Evolutionary conservation across 2,329 filamentous ascomycete genomes (phyloP).

Genomic region (Rutstroemia sp.): DNA sequence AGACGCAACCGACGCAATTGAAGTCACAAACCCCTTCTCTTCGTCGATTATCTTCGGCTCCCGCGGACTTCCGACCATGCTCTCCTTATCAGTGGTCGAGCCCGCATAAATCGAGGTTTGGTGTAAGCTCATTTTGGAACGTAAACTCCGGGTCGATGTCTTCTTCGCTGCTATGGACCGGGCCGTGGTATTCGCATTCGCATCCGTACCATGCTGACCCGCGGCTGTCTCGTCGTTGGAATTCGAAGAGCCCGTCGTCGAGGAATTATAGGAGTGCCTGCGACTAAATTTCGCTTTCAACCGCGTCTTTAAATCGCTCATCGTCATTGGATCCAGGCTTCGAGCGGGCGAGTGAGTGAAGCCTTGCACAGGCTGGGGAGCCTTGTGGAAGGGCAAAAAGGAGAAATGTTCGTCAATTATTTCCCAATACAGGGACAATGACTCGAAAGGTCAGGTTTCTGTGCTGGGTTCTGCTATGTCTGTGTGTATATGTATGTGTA

Average conservation of each 20-base stretch:
- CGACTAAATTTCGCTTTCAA: slow-evolving; percentile 10
- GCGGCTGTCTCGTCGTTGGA: not conserved
- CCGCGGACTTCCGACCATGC: not conserved
- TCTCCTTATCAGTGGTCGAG: not conserved
- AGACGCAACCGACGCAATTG: not conserved
- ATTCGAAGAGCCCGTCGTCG: not conserved
- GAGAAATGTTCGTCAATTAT: too few relatives aligned
- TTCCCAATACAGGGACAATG: too few relatives aligned
- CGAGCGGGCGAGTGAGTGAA: not conserved
- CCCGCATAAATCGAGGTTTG: not conserved
- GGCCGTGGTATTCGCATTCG: not conserved
- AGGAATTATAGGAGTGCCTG: slow-evolving; percentile 1
- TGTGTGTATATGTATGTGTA: not conserved
- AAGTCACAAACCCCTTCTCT: not conserved
- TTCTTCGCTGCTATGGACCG: not conserved
- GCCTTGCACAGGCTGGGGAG: not conserved
- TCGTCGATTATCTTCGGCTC: not conserved
- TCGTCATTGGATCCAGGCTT: slow-evolving; percentile 1
- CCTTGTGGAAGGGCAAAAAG: not conserved
- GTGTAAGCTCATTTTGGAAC: slow-evolving; percentile 1
- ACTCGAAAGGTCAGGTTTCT: not conserved
- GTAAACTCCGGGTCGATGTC: not conserved
- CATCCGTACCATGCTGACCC: not conserved
- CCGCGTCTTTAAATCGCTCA: slow-evolving; percentile 8
- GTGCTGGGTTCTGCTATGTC: not conserved